Conservation (phyloP, 805 yeast species). For the Teunomyces cretensis region DNA sequence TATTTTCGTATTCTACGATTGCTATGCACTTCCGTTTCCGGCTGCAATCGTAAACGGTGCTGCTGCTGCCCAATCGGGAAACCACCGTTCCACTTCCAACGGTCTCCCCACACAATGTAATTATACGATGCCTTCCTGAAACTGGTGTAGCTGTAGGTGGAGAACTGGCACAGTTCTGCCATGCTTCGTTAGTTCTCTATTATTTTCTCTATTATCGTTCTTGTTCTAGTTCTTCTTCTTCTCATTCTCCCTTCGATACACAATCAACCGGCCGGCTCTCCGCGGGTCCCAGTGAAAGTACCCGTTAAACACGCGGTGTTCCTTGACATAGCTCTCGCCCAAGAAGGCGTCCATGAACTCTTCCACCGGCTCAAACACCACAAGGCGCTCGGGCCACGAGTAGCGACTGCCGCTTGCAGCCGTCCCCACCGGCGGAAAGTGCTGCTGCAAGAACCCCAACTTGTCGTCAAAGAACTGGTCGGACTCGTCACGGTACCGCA, state of each 20-base stretch:
- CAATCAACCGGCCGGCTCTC: conserved; percentile 73
- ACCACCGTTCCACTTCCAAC: too few relatives aligned
- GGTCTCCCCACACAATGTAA: too few relatives aligned
- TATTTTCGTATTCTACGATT: too few relatives aligned
- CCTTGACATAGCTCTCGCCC: conserved; percentile 41
- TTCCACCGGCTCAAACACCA: conserved; percentile 68
- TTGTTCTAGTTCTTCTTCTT: too few relatives aligned
- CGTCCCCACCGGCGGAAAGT: conserved; percentile 44
- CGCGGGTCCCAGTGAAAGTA: conserved; percentile 84
- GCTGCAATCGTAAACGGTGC: too few relatives aligned
- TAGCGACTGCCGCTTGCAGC: conserved; percentile 19
- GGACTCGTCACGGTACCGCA: conserved; percentile 76
- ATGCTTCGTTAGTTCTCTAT: too few relatives aligned
- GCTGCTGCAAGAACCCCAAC: conserved; percentile 46
- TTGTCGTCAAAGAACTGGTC: conserved; percentile 79
- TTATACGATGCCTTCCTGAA: too few relatives aligned
- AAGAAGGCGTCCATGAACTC: conserved; percentile 42
- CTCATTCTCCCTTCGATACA: conserved; percentile 42
- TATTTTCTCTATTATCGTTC: too few relatives aligned
- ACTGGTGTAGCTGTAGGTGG: too few relatives aligned
- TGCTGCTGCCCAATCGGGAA: too few relatives aligned
- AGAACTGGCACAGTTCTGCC: too few relatives aligned
- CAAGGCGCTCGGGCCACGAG: conserved; percentile 72
- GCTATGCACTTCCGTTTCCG: too few relatives aligned
- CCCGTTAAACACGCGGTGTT: conserved; percentile 69